These are phyloP conservation scores for Tulasnella sp. DNA, from an alignment of 768 basidiomycete genomes.

Conservation along the genomic window DNA sequence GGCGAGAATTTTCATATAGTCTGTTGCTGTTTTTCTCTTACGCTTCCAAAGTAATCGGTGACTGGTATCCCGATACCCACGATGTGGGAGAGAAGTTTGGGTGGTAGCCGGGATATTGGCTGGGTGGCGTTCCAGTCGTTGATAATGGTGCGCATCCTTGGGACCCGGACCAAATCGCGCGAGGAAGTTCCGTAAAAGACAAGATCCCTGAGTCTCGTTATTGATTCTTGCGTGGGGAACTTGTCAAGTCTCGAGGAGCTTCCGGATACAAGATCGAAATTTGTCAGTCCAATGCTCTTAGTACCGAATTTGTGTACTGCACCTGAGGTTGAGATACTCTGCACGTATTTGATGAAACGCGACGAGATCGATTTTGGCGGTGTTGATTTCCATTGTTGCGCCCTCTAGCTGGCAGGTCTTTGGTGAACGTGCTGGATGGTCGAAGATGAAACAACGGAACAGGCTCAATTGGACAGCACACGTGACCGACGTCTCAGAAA, in stretches of 20 bases:
- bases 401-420: no score
- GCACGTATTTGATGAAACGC: no score
- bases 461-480: not conserved
- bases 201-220: not conserved
- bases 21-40: not conserved
- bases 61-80: not conserved
- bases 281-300: no score
- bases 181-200: not conserved
- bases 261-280: not conserved
- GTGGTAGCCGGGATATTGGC: not conserved
- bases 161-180: not conserved
- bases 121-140: not conserved
- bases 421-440: not conserved
- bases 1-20: not conserved
- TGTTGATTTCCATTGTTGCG: no score
- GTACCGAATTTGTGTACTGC: no score
- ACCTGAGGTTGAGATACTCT: no score
- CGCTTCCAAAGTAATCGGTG: not conserved
- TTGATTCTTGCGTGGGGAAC: not conserved
- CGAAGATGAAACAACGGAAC: not conserved
- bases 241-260: not conserved
- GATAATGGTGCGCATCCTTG: not conserved
- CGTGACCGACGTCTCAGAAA: not conserved
- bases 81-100: not conserved
- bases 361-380: no score